These are phyloP conservation scores for Mycena galopus DNA, from an alignment of 768 basidiomycete species.

Conservation along the genomic window DNA sequence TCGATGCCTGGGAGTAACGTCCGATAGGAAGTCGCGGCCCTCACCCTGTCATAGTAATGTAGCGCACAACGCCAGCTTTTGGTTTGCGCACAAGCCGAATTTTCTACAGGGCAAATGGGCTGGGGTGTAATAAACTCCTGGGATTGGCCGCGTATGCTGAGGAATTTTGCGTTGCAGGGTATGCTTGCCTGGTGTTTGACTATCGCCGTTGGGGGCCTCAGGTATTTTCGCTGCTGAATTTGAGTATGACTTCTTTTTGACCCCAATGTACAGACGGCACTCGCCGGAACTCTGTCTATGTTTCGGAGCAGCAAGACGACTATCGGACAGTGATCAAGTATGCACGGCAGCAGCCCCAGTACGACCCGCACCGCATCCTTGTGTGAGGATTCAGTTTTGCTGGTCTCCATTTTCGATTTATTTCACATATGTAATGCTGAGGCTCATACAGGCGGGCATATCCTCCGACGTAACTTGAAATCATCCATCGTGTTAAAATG, in stretches of 20 bases:
- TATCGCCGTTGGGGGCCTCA: slow-evolving; percentile 50
- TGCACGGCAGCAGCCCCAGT: slow-evolving; percentile 45
- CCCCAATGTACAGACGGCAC: slow-evolving; percentile 41
- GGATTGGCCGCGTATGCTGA: slow-evolving; percentile 44
- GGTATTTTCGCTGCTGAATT: slow-evolving; percentile 32
- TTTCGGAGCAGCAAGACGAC: slow-evolving; percentile 50
- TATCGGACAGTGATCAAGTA: slow-evolving; percentile 53
- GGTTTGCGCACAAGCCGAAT: background rate
- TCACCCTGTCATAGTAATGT: slow-evolving; percentile 40
- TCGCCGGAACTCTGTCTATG: slow-evolving; percentile 42
- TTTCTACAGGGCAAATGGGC: slow-evolving; percentile 46
- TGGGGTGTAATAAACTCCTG: slow-evolving; percentile 44
- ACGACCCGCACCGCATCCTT: slow-evolving; percentile 47
- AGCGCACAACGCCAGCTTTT: background rate
- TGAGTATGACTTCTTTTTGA: background rate
- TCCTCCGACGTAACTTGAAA: slow-evolving; percentile 46
- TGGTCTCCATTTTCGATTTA: slow-evolving; percentile 14
- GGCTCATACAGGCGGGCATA: slow-evolving; percentile 42
- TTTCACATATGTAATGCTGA: background rate
- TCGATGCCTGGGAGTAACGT: slow-evolving; percentile 48
- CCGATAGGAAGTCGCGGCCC: slow-evolving; percentile 31
- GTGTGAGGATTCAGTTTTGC: slow-evolving; percentile 52
- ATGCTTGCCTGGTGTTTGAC: slow-evolving; percentile 50
- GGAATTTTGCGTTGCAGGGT: slow-evolving; percentile 43
- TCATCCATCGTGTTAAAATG: too few relatives aligned